These are phyloP conservation scores for Wickerhamiella musiphila DNA, from an alignment of 805 yeast genomes.

Conservation along the genomic window DNA sequence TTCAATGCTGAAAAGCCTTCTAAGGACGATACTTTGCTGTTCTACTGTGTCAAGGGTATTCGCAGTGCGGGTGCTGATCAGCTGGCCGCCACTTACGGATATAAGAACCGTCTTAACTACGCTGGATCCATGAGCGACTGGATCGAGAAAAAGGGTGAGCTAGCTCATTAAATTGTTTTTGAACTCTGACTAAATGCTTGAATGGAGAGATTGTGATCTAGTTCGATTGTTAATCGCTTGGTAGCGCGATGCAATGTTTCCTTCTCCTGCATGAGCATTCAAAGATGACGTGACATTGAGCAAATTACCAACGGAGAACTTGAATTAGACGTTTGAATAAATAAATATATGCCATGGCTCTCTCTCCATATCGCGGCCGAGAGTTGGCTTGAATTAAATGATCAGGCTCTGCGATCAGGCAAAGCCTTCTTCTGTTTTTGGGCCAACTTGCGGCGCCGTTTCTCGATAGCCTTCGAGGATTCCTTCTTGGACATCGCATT, in stretches of 20 bases:
- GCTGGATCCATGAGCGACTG: slow-evolving; percentile 80
- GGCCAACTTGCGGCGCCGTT: slow-evolving; percentile 22
- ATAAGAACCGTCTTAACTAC: slow-evolving; percentile 68
- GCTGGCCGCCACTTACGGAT: slow-evolving; percentile 80
- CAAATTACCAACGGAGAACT: too few species aligned
- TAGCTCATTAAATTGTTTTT: slow-evolving; percentile 19
- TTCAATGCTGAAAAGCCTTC: slow-evolving; percentile 74
- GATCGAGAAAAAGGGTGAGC: slow-evolving; percentile 43
- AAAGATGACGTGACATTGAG: too few species aligned
- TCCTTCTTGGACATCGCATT: slow-evolving; percentile 23
- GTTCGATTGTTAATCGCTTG: too few species aligned
- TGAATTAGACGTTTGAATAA: too few species aligned
- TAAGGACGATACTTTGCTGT: slow-evolving; percentile 52
- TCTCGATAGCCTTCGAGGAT: slow-evolving; percentile 19
- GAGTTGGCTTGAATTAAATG: too few species aligned
- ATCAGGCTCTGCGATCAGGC: slow-evolving; percentile 18
- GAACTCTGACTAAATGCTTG: too few species aligned
- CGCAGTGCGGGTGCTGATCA: slow-evolving; percentile 85
- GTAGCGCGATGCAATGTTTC: too few species aligned
- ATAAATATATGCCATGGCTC: too few species aligned
- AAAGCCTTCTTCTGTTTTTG: slow-evolving; percentile 26
- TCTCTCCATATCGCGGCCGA: too few species aligned
- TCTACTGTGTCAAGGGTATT: slow-evolving; percentile 86
- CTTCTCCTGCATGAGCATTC: too few species aligned
- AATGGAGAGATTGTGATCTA: too few species aligned